Base-by-base conservation (phyloP, 2,329 filamentous ascomycete species). In the Esteya vermicola region DNA sequence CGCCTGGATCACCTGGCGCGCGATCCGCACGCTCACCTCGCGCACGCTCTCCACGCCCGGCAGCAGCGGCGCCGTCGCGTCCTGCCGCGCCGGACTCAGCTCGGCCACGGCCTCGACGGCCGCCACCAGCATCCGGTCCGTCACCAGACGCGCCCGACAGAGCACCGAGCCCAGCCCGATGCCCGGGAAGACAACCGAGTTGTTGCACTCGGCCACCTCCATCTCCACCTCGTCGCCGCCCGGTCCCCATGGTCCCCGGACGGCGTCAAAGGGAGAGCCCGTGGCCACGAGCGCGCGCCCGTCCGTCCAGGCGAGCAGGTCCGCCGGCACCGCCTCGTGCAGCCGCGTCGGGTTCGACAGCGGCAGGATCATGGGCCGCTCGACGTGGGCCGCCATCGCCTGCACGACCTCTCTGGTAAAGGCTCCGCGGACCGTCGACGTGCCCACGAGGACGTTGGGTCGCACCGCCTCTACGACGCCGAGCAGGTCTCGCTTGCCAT, bases 321-420 rank as follows among this genome's bases (percentile, higher is more conserved):
- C 84, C 14, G 73, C 63, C 0, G 86, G 86, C 8, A 77, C 71
- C 2, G 85, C 86, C 58, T 93, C 86, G 54, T 93, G 85, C 0
- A 93, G 70, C 2, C 74, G 67, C 0, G 85, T 94, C 0, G 86
- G 86, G 56, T 93, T 93, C 3, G 81, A 89, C 2, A 93, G 70
- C 0, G 86, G 86, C 44, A 93, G 75, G 43, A 85, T 68, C 40
- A 85, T 75, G n/a, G 85, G 85, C 1, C 79, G 69, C 0, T 80
- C 67, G 3, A 81, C 72, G 50, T 86, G 72, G 27, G 69, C 65
- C 2, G 79, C 75, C 85, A 93, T 93, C 49, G 81, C 81, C 34
- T 68, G 65, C 10, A 93, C 66, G 22, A 85, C 62, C 3, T 83
- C 71, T 48, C 86, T 65, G 0, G 81, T 89, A 58, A 93, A 93